These are phyloP conservation scores for Lagerstroemia speciosa DNA, from an alignment of 345 rosid species.

Conservation along the genomic window DNA sequence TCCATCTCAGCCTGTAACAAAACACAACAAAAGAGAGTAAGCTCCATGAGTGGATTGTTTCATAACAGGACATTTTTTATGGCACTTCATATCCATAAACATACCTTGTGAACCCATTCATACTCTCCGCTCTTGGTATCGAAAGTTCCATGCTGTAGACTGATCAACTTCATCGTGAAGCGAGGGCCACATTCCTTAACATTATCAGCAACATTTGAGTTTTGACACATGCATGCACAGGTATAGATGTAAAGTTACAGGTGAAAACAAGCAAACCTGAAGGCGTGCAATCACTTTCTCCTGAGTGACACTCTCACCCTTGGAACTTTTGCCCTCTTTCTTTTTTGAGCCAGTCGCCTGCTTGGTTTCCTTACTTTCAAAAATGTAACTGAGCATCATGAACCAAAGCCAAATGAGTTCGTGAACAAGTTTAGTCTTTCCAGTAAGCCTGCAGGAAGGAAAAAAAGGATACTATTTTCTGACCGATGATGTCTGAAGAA, in stretches of 20 bases:
- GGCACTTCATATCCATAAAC: neutral
- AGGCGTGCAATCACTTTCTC: constrained; percentile 66
- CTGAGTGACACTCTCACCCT: constrained; percentile 28
- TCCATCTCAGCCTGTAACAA: constrained; percentile 76
- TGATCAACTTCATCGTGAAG: constrained; percentile 68
- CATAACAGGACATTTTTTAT: neutral
- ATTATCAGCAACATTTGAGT: neutral
- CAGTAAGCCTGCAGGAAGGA: neutral
- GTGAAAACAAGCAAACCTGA: constrained; percentile 37
- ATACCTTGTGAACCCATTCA: constrained; percentile 80
- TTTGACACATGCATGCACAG: neutral
- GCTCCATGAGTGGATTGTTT: neutral
- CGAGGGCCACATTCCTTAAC: constrained; percentile 85
- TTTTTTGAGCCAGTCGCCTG: constrained; percentile 28
- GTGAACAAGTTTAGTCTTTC: neutral
- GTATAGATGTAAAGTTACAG: neutral
- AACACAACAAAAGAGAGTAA: neutral
- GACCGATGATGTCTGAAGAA: constrained; percentile 95
- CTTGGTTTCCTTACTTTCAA: constrained; percentile 64
- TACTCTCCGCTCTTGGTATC: constrained; percentile 78
- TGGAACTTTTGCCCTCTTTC: constrained; percentile 34
- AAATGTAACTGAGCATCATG: constrained; percentile 49
- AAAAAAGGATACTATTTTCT: constrained; percentile 7
- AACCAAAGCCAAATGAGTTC: neutral
- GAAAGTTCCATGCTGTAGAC: constrained; percentile 86